phyloP scores from a whole-genome alignment of 331 rosid genomes.

The Malus hybrid region DNA sequence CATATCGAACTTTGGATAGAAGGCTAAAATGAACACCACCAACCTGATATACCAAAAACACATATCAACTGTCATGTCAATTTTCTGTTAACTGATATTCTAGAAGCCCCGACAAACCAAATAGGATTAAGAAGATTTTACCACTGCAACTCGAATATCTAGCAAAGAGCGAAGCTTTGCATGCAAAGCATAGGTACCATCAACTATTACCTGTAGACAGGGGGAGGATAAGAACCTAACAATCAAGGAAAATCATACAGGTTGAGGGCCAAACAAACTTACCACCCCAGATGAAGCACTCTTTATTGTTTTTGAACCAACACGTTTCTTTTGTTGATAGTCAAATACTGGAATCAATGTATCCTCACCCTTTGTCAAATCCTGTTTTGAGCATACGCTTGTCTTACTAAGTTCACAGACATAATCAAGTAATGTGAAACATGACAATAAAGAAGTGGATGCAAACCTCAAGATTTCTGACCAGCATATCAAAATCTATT shows the following conservation, averaged over 20 bases:
- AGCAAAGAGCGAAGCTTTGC: conserved; percentile 92
- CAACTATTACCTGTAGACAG: conserved; percentile 74
- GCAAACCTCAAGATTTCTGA: conserved; percentile 89
- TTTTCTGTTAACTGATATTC: conserved; percentile 14
- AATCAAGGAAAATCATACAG: conserved; percentile 5
- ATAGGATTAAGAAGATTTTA: conserved; percentile 18
- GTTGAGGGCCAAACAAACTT: conserved; percentile 24
- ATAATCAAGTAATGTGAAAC: background rate
- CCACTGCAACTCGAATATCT: conserved; percentile 99
- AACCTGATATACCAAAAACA: conserved; percentile 53
- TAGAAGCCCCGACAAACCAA: conserved; percentile 1
- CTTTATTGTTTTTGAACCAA: conserved; percentile 63
- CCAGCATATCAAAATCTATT: conserved; percentile 68
- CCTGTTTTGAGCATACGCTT: conserved; percentile 44
- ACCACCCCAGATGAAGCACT: conserved; percentile 90
- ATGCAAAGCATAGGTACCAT: conserved; percentile 94
- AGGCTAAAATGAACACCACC: conserved; percentile 98
- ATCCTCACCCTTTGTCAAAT: conserved; percentile 77
- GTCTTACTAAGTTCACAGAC: conserved; percentile 3
- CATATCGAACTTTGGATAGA: conserved; percentile 93
- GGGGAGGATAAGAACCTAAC: conserved; percentile 6
- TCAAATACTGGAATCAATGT: conserved; percentile 71
- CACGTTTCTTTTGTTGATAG: conserved; percentile 74
- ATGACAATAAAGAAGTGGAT: conserved; percentile 21
- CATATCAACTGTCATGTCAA: conserved; percentile 8